Percentiles rank a stretch among this genome's conserved stretches.
phyloP scores from a whole-genome alignment of 805 yeast genomes.

The Pichia heedii region DNA sequence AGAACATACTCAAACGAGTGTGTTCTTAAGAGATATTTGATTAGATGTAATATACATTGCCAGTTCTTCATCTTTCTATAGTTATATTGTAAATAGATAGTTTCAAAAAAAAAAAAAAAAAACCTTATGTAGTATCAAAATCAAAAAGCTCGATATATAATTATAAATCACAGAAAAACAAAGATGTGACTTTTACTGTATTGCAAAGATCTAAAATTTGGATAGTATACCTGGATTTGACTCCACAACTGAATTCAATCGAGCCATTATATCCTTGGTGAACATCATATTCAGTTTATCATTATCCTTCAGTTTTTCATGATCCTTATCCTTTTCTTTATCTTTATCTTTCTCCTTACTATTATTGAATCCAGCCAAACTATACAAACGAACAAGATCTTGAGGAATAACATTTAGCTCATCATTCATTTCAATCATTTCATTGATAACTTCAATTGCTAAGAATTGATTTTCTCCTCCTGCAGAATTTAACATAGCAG shows the following conservation, averaged over 20 bases:
- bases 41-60: no score
- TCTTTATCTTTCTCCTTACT: constrained; percentile 1
- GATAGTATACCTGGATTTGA: constrained; percentile 19
- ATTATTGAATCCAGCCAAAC: constrained; percentile 34
- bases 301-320: constrained; percentile 3
- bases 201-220: constrained; percentile 4
- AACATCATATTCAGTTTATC: constrained; percentile 15
- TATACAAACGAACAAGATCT: constrained; percentile 45
- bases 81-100: no score
- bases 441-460: constrained; percentile 85
- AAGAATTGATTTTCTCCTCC: constrained; percentile 68
- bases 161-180: no score
- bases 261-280: constrained; percentile 33
- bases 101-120: no score
- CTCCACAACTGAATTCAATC: constrained; percentile 23
- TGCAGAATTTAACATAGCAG: constrained; percentile 6
- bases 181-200: no score
- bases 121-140: no score
- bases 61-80: no score
- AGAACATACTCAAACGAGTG: no score
- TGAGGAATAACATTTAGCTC: constrained; percentile 70
- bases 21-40: no score
- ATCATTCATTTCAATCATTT: constrained; percentile 72
- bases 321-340: constrained; percentile 10
- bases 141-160: no score